phyloP scores from a whole-genome alignment of 345 rosid genomes.

The Erodium maritimum region DNA sequence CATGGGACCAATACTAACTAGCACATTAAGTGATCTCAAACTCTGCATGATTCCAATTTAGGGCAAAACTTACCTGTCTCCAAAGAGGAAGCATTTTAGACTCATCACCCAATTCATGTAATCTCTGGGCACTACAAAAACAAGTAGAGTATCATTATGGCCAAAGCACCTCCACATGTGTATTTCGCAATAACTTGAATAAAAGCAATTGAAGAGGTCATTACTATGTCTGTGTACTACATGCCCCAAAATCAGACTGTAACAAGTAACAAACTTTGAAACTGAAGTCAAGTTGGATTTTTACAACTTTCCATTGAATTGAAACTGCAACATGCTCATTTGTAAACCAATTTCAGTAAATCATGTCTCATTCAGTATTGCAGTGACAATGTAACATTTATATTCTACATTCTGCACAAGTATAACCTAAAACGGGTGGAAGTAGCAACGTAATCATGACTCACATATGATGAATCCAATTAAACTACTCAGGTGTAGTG shows the following conservation, averaged over 20 bases:
- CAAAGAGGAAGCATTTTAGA: constrained; percentile 94
- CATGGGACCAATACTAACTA: no score
- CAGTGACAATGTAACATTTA: background rate
- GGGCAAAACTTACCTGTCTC: constrained; percentile 75
- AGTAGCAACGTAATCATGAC: background rate
- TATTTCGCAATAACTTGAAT: background rate
- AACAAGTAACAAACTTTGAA: no score
- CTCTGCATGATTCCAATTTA: background rate
- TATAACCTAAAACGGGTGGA: background rate
- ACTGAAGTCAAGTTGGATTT: background rate
- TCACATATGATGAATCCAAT: background rate
- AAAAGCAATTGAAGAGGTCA: constrained; percentile 1
- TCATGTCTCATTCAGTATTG: background rate
- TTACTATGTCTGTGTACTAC: background rate
- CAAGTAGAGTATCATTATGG: background rate
- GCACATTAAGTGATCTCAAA: no score
- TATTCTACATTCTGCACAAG: background rate
- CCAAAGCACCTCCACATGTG: background rate
- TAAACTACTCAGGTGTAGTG: background rate
- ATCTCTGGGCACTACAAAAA: constrained; percentile 63
- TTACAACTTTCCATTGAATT: no score
- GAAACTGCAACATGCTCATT: no score
- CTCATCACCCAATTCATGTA: constrained; percentile 85
- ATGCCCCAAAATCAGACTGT: background rate
- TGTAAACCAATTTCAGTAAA: no score